Percentiles rank a stretch among this genome's conserved stretches.
These are phyloP conservation scores for Rhododendron williamsianum DNA, from an alignment of 148 eudicot species.

Conservation along the genomic window DNA sequence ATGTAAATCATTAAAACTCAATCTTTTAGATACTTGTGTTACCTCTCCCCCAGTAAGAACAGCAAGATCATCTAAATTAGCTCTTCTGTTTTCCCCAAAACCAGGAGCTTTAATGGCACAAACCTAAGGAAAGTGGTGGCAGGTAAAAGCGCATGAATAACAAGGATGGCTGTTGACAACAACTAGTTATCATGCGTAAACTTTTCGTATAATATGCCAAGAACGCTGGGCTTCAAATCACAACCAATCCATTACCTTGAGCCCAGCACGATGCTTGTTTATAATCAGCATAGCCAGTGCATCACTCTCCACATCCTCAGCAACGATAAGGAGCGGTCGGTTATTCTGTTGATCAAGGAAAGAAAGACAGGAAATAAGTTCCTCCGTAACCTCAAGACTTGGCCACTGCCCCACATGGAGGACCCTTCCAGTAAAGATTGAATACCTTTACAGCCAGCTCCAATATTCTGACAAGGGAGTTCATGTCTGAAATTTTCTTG, in stretches of 20 bases:
- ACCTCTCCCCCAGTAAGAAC: constrained; percentile 95
- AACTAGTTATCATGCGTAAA: background rate
- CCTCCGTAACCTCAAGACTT: background rate
- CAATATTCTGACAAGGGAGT: constrained; percentile 60
- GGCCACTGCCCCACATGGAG: constrained; percentile 9
- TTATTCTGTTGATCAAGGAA: constrained; percentile 36
- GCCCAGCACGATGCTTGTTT: constrained; percentile 84
- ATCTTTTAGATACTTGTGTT: constrained; percentile 14
- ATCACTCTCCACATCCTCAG: constrained; percentile 92
- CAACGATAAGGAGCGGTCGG: constrained; percentile 72
- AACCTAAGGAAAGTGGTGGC: constrained; percentile 37
- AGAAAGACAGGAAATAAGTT: background rate
- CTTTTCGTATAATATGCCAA: background rate
- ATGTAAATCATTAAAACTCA: background rate
- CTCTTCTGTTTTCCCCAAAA: constrained; percentile 90
- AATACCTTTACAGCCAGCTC: constrained; percentile 81
- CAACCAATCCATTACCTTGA: constrained; percentile 47
- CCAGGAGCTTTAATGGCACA: constrained; percentile 99
- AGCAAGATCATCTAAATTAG: constrained; percentile 83
- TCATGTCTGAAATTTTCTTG: constrained; percentile 74
- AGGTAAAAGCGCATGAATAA: background rate
- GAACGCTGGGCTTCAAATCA: constrained; percentile 6
- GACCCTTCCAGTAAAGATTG: constrained; percentile 1
- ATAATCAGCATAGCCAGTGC: constrained; percentile 68
- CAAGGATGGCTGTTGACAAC: background rate